These are phyloP conservation scores for Saturnispora halmiae DNA, from an alignment of 805 yeast species.

Conservation along the genomic window DNA sequence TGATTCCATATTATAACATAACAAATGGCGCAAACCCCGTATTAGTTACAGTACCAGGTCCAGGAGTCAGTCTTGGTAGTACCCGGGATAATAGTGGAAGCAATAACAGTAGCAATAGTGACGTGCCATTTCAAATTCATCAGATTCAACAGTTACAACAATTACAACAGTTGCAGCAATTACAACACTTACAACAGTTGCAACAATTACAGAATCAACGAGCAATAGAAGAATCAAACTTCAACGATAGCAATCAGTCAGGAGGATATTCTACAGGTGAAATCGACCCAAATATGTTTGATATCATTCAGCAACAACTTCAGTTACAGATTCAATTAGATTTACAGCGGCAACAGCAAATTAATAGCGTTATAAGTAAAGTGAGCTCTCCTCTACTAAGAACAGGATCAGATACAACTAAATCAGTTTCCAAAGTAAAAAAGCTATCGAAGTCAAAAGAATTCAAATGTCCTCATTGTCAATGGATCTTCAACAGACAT, in stretches of 20 bases:
- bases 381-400: neutral
- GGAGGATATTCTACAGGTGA: neutral
- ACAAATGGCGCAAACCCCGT: no score
- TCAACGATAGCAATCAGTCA: neutral
- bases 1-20: no score
- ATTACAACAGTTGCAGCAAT: slow-evolving; percentile 9
- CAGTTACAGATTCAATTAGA: slow-evolving; percentile 9
- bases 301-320: slow-evolving; percentile 6
- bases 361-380: slow-evolving; percentile 2
- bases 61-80: no score
- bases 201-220: slow-evolving; percentile 8
- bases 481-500: slow-evolving; percentile 62
- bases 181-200: slow-evolving; percentile 2
- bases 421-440: neutral
- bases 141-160: slow-evolving; percentile 8
- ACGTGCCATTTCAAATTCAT: slow-evolving; percentile 5
- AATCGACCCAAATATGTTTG: slow-evolving; percentile 2
- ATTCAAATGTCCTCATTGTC: slow-evolving; percentile 39
- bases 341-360: slow-evolving; percentile 9
- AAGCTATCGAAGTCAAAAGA: neutral
- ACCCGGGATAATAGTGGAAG: no score
- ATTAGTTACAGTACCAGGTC: no score
- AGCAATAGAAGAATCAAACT: neutral
- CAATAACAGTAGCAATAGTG: no score
- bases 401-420: neutral